Base-by-base conservation (phyloP, 208 protist genomes). In the Leishmania braziliensis region DNA sequence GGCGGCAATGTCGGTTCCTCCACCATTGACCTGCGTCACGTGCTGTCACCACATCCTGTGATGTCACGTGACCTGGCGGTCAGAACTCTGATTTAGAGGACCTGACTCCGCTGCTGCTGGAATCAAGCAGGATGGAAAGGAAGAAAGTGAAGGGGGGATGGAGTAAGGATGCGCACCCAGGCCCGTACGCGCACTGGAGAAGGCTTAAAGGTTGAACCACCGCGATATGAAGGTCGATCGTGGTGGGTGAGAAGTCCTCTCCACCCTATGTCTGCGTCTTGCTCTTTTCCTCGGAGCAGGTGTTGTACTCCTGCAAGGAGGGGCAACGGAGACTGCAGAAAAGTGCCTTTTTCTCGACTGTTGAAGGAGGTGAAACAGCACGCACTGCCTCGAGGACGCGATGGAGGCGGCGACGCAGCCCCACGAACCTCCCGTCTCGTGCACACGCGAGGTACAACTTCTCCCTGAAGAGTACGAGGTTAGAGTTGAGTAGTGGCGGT, bases 1-100 rank as follows among this genome's bases (percentile, higher is more conserved):
- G 36, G 68, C 68, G 5, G 43, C 68, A 46, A 33, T 20, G 69
- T 3, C 18, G 33, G 39, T 18, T 23, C 16, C 3, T 46, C 23
- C 2, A 5, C 29, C 0, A 26, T 16, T 20, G 66, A 83, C 46
- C 71, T 75, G 53, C 65, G 29, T 16, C 46, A 60, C 46, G 70
- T 83, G 18, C 16, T 75, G 0, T 88, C 85, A 0, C 85, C 85
- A 2, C 80, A 88, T 33, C 85, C 85, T 3, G 74, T 85, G 5
- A 88, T 88, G 77, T 83, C 85, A 14, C 77, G 66, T 29, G 78
- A 85, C n/a, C 72, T 82, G 23, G 85, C 85, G 0, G 18, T 56
- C 5, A 46, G 3, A 36, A 85, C 81, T 16, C 26, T 85, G 5
- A 4, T 23, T 23, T 84, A 70, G 60, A 10, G 20, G 50, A 26